phyloP scores from a whole-genome alignment of 305 asterid genomes.

The Rubia peregrina region DNA sequence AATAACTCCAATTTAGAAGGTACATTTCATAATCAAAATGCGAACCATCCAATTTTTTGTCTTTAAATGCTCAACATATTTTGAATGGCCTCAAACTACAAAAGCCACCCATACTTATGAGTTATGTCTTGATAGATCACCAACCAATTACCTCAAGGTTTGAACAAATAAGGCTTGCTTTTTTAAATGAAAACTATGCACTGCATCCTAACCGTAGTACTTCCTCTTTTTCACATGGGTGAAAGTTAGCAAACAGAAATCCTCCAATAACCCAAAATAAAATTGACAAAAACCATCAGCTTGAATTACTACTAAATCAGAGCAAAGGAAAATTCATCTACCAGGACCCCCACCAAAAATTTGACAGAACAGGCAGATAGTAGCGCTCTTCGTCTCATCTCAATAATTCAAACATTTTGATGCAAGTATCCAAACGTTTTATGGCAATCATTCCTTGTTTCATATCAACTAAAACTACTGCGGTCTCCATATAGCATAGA shows the following conservation, averaged over 20 bases:
- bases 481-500: too few species aligned
- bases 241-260: background rate
- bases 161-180: background rate
- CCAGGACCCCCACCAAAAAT: background rate
- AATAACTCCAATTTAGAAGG: slow-evolving; percentile 1
- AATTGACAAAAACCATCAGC: background rate
- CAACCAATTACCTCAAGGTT: background rate
- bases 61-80: background rate
- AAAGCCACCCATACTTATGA: background rate
- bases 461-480: background rate
- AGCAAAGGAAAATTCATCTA: background rate
- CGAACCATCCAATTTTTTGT: background rate
- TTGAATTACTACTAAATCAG: background rate
- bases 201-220: background rate
- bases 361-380: too few species aligned
- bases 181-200: background rate
- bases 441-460: background rate
- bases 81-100: background rate
- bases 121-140: background rate
- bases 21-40: background rate
- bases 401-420: background rate
- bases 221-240: background rate
- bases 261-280: background rate
- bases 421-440: background rate
- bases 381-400: background rate